Evolutionary conservation across 2,329 filamentous ascomycete genomes (phyloP).

Genomic region (Cylindrodendrum hubeiense): DNA sequence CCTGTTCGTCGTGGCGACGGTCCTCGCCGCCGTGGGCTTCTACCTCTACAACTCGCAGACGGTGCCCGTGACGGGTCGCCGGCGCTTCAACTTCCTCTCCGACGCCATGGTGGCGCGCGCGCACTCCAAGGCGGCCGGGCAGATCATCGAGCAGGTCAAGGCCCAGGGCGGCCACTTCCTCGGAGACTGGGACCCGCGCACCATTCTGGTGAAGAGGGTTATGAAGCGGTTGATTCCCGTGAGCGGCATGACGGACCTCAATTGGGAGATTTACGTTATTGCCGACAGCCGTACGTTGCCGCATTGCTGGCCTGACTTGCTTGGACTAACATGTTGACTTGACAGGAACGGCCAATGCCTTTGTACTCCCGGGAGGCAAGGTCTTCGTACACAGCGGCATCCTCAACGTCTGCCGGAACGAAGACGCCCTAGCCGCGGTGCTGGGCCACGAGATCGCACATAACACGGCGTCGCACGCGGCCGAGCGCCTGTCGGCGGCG

Average conservation of each 20-base stretch:
- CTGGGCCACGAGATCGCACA: constrained; percentile 86
- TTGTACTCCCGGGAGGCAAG: constrained; percentile 83
- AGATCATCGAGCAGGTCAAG: constrained; percentile 66
- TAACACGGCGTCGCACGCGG: constrained; percentile 76
- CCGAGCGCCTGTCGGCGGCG: constrained; percentile 70
- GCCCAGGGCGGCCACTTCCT: constrained; percentile 68
- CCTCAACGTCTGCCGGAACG: constrained; percentile 73
- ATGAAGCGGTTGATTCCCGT: constrained; percentile 76
- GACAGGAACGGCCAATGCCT: constrained; percentile 74
- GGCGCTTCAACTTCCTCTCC: constrained; percentile 77
- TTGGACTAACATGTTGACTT: constrained; percentile 3
- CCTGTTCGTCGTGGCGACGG: constrained; percentile 55
- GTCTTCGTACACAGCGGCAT: constrained; percentile 85
- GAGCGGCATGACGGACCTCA: constrained; percentile 67
- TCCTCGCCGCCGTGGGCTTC: constrained; percentile 63
- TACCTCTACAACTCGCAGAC: constrained; percentile 79
- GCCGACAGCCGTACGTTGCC: constrained; percentile 66
- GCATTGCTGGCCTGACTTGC: background rate
- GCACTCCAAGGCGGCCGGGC: constrained; percentile 41
- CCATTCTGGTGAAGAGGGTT: constrained; percentile 70
- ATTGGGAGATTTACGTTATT: constrained; percentile 83
- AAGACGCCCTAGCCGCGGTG: constrained; percentile 80
- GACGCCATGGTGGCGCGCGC: constrained; percentile 65
- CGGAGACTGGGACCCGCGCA: constrained; percentile 69
- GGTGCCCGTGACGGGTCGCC: constrained; percentile 78